Percentiles rank a stretch among this genome's conserved stretches.
Evolutionary conservation across 1,284 basidiomycete species (phyloP).

Genomic region (Ceratobasidium sp.): DNA sequence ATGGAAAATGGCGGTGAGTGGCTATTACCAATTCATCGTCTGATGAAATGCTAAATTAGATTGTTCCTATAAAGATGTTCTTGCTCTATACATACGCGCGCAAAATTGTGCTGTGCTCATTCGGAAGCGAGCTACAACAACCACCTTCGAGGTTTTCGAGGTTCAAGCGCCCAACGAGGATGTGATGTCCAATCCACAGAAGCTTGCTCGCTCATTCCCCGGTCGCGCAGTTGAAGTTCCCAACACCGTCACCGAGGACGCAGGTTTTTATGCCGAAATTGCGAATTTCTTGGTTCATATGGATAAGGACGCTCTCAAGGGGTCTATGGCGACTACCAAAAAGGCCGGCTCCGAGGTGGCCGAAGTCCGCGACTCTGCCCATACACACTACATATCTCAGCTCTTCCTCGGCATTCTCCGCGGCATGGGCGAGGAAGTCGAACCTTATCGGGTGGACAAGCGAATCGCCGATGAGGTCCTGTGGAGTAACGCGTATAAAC

Average conservation of each 20-base stretch:
- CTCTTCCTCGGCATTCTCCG: constrained; percentile 61
- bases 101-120: constrained; percentile 65
- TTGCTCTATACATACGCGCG: constrained; percentile 58
- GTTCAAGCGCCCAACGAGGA: constrained; percentile 55
- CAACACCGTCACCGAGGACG: constrained; percentile 51
- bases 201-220: constrained; percentile 58
- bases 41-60: too few relatives aligned
- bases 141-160: constrained; percentile 62
- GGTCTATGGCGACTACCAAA: constrained; percentile 45
- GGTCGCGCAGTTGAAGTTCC: constrained; percentile 51
- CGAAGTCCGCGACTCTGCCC: constrained; percentile 55
- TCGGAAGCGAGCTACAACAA: constrained; percentile 52
- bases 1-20: constrained; percentile 11
- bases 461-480: constrained; percentile 64
- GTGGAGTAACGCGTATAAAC: constrained; percentile 57
- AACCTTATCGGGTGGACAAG: constrained; percentile 57
- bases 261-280: constrained; percentile 55
- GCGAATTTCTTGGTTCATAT: constrained; percentile 57
- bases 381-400: constrained; percentile 62
- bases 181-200: constrained; percentile 60
- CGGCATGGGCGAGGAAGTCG: constrained; percentile 53
- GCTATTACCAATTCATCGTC: neutral
- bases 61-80: constrained; percentile 51
- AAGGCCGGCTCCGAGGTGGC: constrained; percentile 53
- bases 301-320: constrained; percentile 51